Evolutionary conservation across 257 asterid species (phyloP), one percentile per base, ranked within the genome.

Genomic region (Solanum sejunctum): DNA sequence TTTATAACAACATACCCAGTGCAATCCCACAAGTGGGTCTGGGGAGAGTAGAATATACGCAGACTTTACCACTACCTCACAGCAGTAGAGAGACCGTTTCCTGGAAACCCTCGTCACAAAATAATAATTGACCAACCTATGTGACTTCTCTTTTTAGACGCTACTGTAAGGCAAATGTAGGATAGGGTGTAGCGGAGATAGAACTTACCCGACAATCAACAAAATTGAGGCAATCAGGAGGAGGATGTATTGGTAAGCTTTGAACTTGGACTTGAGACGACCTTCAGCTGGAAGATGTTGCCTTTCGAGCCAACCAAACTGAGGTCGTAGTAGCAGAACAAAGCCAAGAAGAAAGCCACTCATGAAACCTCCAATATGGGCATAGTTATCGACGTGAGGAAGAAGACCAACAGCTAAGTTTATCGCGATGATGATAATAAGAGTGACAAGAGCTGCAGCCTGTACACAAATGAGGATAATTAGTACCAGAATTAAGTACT

Each of bases 301-400:
- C 84, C 89, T 85, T 82, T 93, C 95, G 63, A 81, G 84, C 97
- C 96, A 95, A 84, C 98, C 99, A 82, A 91, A 94, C 83, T 92
- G 99, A 79, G 99, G 99, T 17, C 97, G 94, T 39, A 90, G 87
- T n/a, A 95, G 90, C 16, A 93, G 84, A 10, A 93, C 67, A 83
- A 95, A 95, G 32, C 98, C 98, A 32, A 95, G 95, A 85, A 95
- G 94, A 81, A 95, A 92, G 57, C 98, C 98, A 1, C 91, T 84
- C 26, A 93, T 36, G 90, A 95, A 95, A 18, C 98, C 98, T 82
- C 98, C 98, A 73, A 95, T 95, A 72, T 95, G 98, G 15, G 98
- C 98, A 87, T 92, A 95, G 88, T 94, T 94, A 90, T 95, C 98
- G 3, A 95, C 98, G 43, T 93, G 98, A 10, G 98, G 98, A 54